Percentiles rank a stretch among this genome's conserved stretches.
Evolutionary conservation across 1,284 basidiomycete genomes (phyloP).

Genomic region (Cerioporus squamosus): DNA sequence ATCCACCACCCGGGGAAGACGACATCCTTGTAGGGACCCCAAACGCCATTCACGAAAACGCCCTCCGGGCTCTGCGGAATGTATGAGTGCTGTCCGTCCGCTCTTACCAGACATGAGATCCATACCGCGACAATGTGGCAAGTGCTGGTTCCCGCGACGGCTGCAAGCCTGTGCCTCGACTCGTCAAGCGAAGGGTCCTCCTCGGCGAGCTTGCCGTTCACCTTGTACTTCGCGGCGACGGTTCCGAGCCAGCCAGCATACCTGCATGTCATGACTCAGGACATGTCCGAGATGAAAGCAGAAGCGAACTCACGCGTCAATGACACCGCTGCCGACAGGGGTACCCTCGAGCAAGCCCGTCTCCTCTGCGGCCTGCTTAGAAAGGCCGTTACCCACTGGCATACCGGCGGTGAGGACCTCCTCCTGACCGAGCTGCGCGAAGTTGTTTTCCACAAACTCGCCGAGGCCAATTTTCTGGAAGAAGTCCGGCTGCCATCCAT

Average conservation of each 20-base stretch:
- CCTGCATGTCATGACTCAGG: slow-evolving; percentile 40
- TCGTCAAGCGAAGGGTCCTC: slow-evolving; percentile 68
- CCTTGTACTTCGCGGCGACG: slow-evolving; percentile 80
- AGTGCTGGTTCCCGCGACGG: slow-evolving; percentile 94
- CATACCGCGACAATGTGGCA: slow-evolving; percentile 90
- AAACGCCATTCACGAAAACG: slow-evolving; percentile 91
- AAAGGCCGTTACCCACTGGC: slow-evolving; percentile 88
- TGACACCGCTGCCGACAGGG: slow-evolving; percentile 91
- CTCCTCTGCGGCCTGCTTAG: slow-evolving; percentile 79
- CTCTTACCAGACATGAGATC: neutral
- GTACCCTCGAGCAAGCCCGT: slow-evolving; percentile 90
- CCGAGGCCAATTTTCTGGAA: slow-evolving; percentile 83
- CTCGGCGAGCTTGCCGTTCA: slow-evolving; percentile 55
- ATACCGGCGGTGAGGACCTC: slow-evolving; percentile 89
- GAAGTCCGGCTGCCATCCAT: slow-evolving; percentile 90
- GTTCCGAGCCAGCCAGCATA: slow-evolving; percentile 99
- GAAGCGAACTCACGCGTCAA: slow-evolving; percentile 78
- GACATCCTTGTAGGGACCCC: slow-evolving; percentile 96
- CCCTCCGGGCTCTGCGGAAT: slow-evolving; percentile 73
- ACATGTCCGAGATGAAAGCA: neutral
- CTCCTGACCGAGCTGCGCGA: slow-evolving; percentile 74
- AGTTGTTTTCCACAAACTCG: slow-evolving; percentile 70
- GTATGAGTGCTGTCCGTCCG: neutral
- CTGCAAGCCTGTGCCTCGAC: slow-evolving; percentile 84
- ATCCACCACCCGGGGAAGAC: slow-evolving; percentile 97